Percentiles rank a stretch among this genome's conserved stretches.
Conservation (phyloP, 176 grass and related monocot species). For the Aegilops tauschii region DNA sequence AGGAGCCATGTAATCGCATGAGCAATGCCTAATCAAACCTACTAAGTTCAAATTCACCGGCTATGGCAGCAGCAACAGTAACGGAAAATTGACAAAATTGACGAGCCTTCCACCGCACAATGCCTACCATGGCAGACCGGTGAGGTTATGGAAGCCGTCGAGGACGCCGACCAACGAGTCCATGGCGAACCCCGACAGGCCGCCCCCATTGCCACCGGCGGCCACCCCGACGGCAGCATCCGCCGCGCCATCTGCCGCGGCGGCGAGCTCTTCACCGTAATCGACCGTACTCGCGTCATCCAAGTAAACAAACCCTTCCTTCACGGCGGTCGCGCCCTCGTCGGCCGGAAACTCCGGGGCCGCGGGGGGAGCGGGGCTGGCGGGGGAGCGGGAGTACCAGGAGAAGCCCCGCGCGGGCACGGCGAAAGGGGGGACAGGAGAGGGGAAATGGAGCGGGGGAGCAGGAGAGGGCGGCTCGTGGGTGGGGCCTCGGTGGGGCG, state of each 20-base stretch:
- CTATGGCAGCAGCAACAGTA: neutral
- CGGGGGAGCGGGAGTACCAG: slow-evolving; percentile 43
- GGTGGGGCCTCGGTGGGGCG: neutral
- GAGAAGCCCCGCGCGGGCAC: slow-evolving; percentile 53
- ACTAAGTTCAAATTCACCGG: neutral
- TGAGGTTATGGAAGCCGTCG: slow-evolving; percentile 67
- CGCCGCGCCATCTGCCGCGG: neutral
- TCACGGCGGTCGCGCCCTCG: neutral
- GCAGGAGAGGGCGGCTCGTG: neutral
- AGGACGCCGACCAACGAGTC: slow-evolving; percentile 33
- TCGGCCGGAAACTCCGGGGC: too few species aligned
- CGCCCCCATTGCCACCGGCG: slow-evolving; percentile 18
- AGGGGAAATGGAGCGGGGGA: neutral
- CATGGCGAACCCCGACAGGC: slow-evolving; percentile 28
- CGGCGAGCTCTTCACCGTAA: slow-evolving; percentile 24
- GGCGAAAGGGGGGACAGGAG: slow-evolving; percentile 1
- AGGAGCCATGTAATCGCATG: neutral
- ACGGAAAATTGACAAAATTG: neutral
- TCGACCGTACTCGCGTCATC: neutral
- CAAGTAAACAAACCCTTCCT: neutral
- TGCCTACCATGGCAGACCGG: slow-evolving; percentile 79
- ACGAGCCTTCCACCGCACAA: neutral
- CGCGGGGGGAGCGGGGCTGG: neutral
- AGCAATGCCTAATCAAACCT: neutral
- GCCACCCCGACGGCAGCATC: slow-evolving; percentile 38